phyloP scores from a whole-genome alignment of 352 stramenopile species.

The Globisporangium iwayamae region DNA sequence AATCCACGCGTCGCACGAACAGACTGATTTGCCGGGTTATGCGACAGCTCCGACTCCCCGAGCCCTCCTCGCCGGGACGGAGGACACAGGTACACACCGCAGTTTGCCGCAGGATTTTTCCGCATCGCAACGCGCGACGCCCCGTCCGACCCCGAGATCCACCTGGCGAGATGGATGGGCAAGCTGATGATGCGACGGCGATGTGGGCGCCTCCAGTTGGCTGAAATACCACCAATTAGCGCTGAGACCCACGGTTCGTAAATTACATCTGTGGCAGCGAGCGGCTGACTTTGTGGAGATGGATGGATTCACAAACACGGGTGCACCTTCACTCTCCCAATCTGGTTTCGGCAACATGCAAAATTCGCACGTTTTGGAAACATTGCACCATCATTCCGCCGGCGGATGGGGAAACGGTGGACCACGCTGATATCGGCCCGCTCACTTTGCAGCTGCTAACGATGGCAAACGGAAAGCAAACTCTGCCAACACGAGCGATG shows the following conservation, averaged over 20 bases:
- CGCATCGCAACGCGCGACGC: not conserved
- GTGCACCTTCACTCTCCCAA: constrained; percentile 5
- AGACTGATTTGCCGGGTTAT: not conserved
- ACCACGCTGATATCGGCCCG: too few relatives aligned
- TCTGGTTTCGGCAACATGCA: not conserved
- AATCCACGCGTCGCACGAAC: not conserved
- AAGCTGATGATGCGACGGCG: not conserved
- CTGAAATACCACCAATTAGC: constrained; percentile 6
- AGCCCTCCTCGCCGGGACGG: not conserved
- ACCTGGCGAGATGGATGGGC: constrained; percentile 7
- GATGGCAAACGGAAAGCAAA: too few relatives aligned
- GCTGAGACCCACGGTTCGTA: not conserved
- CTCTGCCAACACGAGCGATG: too few relatives aligned
- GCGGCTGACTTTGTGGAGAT: not conserved
- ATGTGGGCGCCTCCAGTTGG: constrained; percentile 15
- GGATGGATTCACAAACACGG: constrained; percentile 5
- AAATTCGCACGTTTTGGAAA: too few relatives aligned
- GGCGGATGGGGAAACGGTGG: too few relatives aligned
- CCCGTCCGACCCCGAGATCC: not conserved
- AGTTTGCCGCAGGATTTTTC: not conserved
- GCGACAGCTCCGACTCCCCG: not conserved
- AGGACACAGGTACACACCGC: not conserved
- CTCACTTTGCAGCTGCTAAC: too few relatives aligned
- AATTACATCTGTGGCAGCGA: not conserved
- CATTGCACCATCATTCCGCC: too few relatives aligned